Evolutionary conservation across 257 asterid genomes (phyloP).

Genomic region (Jasminum sambac): DNA sequence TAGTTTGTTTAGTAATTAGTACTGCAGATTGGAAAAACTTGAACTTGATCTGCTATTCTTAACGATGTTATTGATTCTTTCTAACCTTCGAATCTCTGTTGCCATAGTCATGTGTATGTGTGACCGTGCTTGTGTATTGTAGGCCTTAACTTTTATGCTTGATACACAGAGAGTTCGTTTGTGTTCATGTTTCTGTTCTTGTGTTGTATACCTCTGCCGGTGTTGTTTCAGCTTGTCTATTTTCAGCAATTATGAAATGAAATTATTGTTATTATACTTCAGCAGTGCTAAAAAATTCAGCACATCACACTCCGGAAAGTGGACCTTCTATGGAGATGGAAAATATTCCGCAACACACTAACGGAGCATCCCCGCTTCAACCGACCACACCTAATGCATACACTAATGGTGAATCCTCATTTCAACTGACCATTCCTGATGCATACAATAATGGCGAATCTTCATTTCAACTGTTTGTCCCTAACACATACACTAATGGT

Average conservation of each 20-base stretch:
- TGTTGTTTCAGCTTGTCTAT: not conserved
- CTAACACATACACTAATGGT: conserved; percentile 28
- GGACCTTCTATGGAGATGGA: conserved; percentile 32
- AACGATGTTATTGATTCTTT: not conserved
- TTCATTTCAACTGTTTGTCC: conserved; percentile 22
- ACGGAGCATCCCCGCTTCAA: conserved; percentile 41
- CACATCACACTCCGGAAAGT: conserved; percentile 29
- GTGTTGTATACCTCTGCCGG: not conserved
- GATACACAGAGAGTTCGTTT: not conserved
- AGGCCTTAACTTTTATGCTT: not conserved
- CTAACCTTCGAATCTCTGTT: not conserved
- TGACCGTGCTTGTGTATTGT: not conserved
- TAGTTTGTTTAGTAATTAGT: not conserved
- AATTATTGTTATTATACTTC: not conserved
- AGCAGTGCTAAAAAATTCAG: conserved; percentile 36
- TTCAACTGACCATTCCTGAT: conserved; percentile 51
- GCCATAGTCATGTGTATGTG: not conserved
- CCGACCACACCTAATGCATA: conserved; percentile 32
- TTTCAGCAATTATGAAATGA: not conserved
- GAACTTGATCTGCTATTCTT: not conserved
- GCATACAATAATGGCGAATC: conserved; percentile 2
- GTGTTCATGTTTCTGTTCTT: not conserved
- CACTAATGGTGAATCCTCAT: conserved; percentile 31
- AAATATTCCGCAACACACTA: conserved; percentile 30
- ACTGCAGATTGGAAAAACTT: not conserved